Evolutionary conservation across 257 asterid genomes (phyloP).

Genomic region (Fraxinus cuspidata): DNA sequence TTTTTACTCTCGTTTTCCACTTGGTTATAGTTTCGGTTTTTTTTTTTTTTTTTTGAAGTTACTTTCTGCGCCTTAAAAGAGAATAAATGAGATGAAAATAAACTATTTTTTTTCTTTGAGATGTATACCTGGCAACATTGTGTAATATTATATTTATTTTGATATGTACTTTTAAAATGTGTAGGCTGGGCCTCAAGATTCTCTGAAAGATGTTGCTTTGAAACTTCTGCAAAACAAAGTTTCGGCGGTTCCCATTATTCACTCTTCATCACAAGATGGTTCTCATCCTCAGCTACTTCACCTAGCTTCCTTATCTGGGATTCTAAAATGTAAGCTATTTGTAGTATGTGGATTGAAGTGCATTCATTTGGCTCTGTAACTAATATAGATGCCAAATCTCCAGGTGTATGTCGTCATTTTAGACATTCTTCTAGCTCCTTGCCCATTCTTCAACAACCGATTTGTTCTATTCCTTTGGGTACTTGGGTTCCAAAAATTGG

Average conservation of each 20-base stretch:
- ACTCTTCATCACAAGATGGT: constrained; percentile 65
- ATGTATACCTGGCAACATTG: neutral
- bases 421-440: constrained; percentile 71
- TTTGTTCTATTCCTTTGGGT: constrained; percentile 67
- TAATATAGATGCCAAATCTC: constrained; percentile 23
- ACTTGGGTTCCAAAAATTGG: constrained; percentile 81
- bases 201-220: constrained; percentile 62
- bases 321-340: constrained; percentile 61
- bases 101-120: neutral
- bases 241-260: constrained; percentile 63
- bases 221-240: constrained; percentile 64
- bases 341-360: constrained; percentile 1
- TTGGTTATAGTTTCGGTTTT: too few relatives aligned
- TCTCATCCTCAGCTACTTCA: constrained; percentile 68
- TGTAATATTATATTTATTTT: constrained; percentile 14
- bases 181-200: constrained; percentile 73
- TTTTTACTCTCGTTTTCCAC: neutral
- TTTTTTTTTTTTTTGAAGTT: neutral
- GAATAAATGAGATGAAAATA: neutral
- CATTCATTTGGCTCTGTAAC: constrained; percentile 16
- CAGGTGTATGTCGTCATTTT: constrained; percentile 77
- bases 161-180: constrained; percentile 18
- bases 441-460: constrained; percentile 77
- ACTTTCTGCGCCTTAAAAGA: neutral
- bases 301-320: constrained; percentile 70